Conservation (phyloP, 2,329 filamentous ascomycete species). For the Fusarium nodosum region DNA sequence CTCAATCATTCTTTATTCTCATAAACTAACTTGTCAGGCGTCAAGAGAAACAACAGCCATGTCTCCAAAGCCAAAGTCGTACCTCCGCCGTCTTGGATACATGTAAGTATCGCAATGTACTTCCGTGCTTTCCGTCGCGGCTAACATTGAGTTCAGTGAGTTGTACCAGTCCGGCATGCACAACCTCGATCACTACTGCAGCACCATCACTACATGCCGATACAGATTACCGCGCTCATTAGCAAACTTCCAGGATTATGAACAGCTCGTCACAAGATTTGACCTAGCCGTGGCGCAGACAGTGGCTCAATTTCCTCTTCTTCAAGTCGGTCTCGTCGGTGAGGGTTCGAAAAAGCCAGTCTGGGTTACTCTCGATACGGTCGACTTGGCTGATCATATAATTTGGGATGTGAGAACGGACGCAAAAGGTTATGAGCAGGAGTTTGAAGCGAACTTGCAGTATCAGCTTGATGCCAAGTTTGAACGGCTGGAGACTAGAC, state of each 20-base stretch:
- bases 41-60: background rate
- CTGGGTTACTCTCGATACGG: background rate
- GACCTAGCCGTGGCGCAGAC: conserved; percentile 12
- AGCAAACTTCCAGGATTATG: background rate
- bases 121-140: background rate
- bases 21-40: background rate
- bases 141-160: conserved; percentile 5
- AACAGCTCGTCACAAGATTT: background rate
- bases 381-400: conserved; percentile 17
- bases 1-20: background rate
- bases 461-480: conserved; percentile 19
- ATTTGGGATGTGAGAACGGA: background rate
- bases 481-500: background rate
- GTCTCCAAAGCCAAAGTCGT: conserved; percentile 9
- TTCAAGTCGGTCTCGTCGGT: background rate
- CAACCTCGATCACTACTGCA: conserved; percentile 1
- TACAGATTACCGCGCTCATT: background rate
- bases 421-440: background rate
- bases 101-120: background rate
- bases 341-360: conserved; percentile 10
- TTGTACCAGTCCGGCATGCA: conserved; percentile 18
- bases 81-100: conserved; percentile 8
- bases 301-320: background rate
- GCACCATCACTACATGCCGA: conserved; percentile 11
- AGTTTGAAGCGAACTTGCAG: background rate